Percentiles rank a stretch among this genome's conserved stretches.
Conservation (phyloP, 176 grass and related monocot genomes). For the Zizania latifolia region DNA sequence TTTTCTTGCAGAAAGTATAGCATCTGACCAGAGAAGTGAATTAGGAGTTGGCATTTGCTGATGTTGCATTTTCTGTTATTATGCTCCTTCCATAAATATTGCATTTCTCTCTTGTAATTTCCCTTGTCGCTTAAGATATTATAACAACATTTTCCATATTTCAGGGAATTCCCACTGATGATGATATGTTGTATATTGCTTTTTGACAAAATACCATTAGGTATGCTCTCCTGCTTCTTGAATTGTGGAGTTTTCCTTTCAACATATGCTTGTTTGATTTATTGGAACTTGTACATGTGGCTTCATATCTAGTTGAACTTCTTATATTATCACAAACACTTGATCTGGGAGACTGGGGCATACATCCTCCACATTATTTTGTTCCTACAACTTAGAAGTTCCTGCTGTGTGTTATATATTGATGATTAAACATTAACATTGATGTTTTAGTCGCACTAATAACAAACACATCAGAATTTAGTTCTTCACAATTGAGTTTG, state of each 20-base stretch:
- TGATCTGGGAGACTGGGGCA: background rate
- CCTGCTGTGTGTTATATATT: background rate
- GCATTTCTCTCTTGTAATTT: constrained; percentile 10
- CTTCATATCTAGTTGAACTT: background rate
- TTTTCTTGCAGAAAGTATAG: background rate
- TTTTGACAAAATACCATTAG: constrained; percentile 34
- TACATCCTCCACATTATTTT: background rate
- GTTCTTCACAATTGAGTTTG: background rate
- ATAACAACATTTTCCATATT: background rate
- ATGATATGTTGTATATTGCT: constrained; percentile 29
- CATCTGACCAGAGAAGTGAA: background rate
- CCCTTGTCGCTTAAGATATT: background rate
- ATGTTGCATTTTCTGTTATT: background rate
- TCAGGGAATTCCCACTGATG: constrained; percentile 35
- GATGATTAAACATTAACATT: background rate
- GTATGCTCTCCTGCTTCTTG: background rate
- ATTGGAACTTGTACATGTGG: background rate
- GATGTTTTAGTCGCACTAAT: background rate
- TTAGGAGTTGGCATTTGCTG: background rate
- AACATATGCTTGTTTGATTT: background rate
- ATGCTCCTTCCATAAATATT: background rate
- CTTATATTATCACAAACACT: background rate
- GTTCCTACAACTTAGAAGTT: background rate
- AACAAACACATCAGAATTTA: background rate
- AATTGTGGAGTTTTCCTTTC: background rate